Evolutionary conservation across 768 basidiomycete species (phyloP).

Genomic region (Hortiboletus flavorubellus): DNA sequence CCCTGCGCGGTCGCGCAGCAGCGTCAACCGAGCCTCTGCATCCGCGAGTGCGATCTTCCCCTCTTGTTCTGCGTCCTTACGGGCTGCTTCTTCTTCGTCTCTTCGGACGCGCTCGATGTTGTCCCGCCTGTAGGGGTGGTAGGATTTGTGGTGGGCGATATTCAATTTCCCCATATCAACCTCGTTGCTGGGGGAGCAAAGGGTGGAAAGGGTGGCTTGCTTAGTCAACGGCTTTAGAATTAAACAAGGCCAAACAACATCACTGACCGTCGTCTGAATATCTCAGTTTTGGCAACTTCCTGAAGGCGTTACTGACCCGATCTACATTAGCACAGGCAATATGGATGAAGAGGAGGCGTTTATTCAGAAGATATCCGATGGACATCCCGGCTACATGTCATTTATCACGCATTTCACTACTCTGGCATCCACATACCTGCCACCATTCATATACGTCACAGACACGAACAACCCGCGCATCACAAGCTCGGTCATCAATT

Average conservation of each 20-base stretch:
- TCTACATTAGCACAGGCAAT: neutral
- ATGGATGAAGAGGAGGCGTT: conserved; percentile 20
- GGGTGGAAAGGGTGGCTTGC: neutral
- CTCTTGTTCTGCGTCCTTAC: conserved; percentile 65
- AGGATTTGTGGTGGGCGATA: conserved; percentile 89
- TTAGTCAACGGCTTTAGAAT: conserved; percentile 18
- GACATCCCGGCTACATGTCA: conserved; percentile 24
- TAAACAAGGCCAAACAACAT: conserved; percentile 14
- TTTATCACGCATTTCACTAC: conserved; percentile 25
- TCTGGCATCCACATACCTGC: conserved; percentile 40
- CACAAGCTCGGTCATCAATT: conserved; percentile 37
- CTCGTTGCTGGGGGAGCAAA: too few relatives aligned
- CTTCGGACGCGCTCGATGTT: conserved; percentile 77
- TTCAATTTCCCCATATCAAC: conserved; percentile 43
- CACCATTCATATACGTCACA: conserved; percentile 67
- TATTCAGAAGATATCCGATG: conserved; percentile 2
- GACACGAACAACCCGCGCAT: conserved; percentile 50
- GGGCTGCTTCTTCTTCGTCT: conserved; percentile 78
- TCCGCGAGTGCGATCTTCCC: conserved; percentile 74
- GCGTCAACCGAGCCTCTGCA: conserved; percentile 71
- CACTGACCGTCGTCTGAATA: neutral
- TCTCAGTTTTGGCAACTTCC: neutral
- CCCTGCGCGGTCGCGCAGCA: conserved; percentile 62
- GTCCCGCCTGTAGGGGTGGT: conserved; percentile 81
- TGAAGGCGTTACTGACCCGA: neutral